These are phyloP conservation scores for Camptophora hylomeconis DNA, from an alignment of 2,329 filamentous ascomycete genomes.

Conservation along the genomic window DNA sequence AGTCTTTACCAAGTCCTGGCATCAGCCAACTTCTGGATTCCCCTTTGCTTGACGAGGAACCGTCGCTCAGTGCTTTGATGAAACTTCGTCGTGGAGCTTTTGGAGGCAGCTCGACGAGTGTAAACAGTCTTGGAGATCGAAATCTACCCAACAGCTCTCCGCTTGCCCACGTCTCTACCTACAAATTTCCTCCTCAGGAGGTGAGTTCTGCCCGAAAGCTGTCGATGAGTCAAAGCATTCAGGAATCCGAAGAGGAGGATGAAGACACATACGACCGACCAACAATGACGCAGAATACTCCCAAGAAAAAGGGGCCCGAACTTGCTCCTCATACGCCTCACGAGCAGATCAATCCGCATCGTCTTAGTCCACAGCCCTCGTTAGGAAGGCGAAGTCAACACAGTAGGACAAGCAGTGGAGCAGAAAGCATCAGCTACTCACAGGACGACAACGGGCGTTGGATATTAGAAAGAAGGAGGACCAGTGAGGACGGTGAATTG, in stretches of 20 bases:
- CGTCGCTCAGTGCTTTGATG: constrained; percentile 60
- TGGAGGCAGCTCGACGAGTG: constrained; percentile 66
- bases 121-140: constrained; percentile 38
- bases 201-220: constrained; percentile 6
- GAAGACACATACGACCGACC: constrained; percentile 11
- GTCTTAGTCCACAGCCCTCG: too few relatives aligned
- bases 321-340: constrained; percentile 10
- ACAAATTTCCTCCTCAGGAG: constrained; percentile 9
- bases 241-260: constrained; percentile 19
- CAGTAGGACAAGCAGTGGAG: constrained; percentile 22
- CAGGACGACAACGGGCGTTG: constrained; percentile 22
- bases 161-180: constrained; percentile 20
- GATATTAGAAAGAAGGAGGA: constrained; percentile 24
- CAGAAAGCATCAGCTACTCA: constrained; percentile 25
- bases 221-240: constrained; percentile 9
- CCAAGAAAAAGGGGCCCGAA: constrained; percentile 11
- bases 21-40: constrained; percentile 60
- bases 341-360: constrained; percentile 11
- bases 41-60: constrained; percentile 45
- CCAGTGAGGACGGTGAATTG: constrained; percentile 21
- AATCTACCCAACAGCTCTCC: constrained; percentile 26
- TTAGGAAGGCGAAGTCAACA: constrained; percentile 18
- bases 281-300: constrained; percentile 19
- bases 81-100: constrained; percentile 63
- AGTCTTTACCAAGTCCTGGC: constrained; percentile 52